A percentile compares a stretch with the other conserved stretches of the same genome.
Conservation (phyloP, 2,329 filamentous ascomycete species). For the Ophiognomonia clavigignenti-juglandacearum region DNA sequence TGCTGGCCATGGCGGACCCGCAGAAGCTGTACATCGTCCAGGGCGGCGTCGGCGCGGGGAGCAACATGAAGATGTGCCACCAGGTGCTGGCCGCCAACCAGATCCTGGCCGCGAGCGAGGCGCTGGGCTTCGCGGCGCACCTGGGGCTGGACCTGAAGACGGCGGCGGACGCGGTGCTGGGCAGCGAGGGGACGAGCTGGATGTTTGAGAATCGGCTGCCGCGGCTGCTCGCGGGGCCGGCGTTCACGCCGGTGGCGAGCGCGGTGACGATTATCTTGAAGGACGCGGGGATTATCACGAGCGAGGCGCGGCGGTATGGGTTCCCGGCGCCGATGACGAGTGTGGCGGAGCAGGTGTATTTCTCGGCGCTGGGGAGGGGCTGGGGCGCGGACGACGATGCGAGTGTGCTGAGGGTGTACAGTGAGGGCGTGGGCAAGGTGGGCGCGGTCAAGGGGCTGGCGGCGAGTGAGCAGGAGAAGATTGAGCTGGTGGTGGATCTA, state of each 20-base stretch:
- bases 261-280: conserved; percentile 57
- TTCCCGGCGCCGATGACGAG: conserved; percentile 59
- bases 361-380: conserved; percentile 53
- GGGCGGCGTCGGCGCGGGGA: conserved; percentile 54
- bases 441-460: conserved; percentile 24
- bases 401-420: conserved; percentile 38
- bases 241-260: conserved; percentile 51
- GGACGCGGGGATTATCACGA: conserved; percentile 62
- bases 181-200: conserved; percentile 51
- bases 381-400: conserved; percentile 42
- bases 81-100: conserved; percentile 60
- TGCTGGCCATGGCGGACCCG: conserved; percentile 59
- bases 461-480: conserved; percentile 30
- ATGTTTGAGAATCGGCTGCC: conserved; percentile 58
- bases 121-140: conserved; percentile 53
- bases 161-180: conserved; percentile 38
- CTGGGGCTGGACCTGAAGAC: conserved; percentile 45
- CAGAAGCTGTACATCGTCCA: conserved; percentile 58
- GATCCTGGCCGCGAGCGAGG: conserved; percentile 56
- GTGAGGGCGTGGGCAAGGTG: conserved; percentile 30
- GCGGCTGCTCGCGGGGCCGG: conserved; percentile 47
- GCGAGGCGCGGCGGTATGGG: conserved; percentile 50
- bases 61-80: conserved; percentile 61
- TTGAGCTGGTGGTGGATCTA: conserved; percentile 32
- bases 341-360: conserved; percentile 61